phyloP scores from a whole-genome alignment of 1,284 basidiomycete species.

The Cryptococcus jaspeensis region DNA sequence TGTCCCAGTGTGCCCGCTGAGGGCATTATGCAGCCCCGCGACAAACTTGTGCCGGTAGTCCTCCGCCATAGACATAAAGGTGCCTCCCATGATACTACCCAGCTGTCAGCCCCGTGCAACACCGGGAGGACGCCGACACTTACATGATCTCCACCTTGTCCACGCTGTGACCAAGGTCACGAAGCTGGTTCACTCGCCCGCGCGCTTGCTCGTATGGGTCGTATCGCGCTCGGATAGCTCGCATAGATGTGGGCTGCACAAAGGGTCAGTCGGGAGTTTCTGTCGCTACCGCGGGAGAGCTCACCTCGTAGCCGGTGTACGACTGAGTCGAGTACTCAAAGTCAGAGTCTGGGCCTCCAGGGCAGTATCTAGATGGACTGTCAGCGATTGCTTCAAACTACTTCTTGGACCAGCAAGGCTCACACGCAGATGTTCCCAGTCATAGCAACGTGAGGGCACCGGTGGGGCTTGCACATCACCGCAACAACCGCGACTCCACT shows the following conservation, averaged over 20 bases:
- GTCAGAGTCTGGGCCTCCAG: conserved; percentile 97
- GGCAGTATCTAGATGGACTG: conserved; percentile 74
- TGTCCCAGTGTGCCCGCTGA: conserved; percentile 88
- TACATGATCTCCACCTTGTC: conserved; percentile 98
- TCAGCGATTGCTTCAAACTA: not conserved
- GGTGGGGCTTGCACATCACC: conserved; percentile 99
- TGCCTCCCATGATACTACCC: conserved; percentile 85
- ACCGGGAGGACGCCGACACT: conserved; percentile 9
- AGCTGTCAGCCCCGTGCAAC: conserved; percentile 1
- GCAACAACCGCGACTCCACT: conserved; percentile 98
- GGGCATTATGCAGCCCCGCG: conserved; percentile 93
- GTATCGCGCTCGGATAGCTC: conserved; percentile 95
- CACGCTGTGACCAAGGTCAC: conserved; percentile 90
- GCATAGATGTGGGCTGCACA: conserved; percentile 85
- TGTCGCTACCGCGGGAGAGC: conserved; percentile 1
- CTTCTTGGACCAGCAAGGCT: conserved; percentile 34
- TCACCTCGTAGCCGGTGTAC: conserved; percentile 85
- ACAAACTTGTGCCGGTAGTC: conserved; percentile 92
- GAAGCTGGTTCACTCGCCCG: conserved; percentile 91
- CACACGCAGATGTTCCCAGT: conserved; percentile 99
- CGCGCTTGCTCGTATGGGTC: conserved; percentile 98
- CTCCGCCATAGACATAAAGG: conserved; percentile 99
- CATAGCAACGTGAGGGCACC: conserved; percentile 99
- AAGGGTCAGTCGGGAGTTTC: not conserved
- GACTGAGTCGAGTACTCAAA: conserved; percentile 99